Evolutionary conservation across 108 stramenopile species (phyloP).

Genomic region (Cyclotella atomus): DNA sequence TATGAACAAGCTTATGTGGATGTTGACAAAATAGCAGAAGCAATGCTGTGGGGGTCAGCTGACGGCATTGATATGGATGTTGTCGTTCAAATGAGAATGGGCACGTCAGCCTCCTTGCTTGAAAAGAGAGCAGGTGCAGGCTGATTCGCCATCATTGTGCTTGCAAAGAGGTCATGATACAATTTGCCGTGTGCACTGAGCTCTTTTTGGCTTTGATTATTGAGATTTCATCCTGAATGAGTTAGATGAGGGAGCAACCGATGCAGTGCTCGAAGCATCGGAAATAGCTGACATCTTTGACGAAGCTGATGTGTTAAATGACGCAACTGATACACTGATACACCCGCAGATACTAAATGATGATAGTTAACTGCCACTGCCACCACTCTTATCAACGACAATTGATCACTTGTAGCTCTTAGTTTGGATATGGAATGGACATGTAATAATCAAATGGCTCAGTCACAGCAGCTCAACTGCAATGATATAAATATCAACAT

Average conservation of each 20-base stretch:
- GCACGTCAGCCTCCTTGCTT: background rate
- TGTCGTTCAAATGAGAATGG: background rate
- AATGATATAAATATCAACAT: background rate
- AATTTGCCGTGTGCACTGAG: background rate
- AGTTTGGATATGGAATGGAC: background rate
- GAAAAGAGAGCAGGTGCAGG: background rate
- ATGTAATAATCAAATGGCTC: background rate
- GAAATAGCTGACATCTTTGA: background rate
- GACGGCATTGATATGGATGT: slow-evolving; percentile 2
- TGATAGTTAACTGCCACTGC: too few species aligned
- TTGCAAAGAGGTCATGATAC: background rate
- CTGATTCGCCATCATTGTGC: background rate
- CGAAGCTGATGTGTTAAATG: background rate
- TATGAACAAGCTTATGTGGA: slow-evolving; percentile 2
- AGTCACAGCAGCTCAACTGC: background rate
- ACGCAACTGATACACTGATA: background rate
- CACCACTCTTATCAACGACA: background rate
- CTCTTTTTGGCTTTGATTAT: background rate
- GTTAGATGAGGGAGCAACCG: background rate
- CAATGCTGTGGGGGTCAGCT: background rate
- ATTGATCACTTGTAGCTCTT: background rate
- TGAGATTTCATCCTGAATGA: background rate
- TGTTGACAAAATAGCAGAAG: background rate
- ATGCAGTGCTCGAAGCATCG: background rate
- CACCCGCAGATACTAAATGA: too few species aligned